Conservation (phyloP, 495 filamentous ascomycete genomes). For the Neurospora sp. region DNA sequence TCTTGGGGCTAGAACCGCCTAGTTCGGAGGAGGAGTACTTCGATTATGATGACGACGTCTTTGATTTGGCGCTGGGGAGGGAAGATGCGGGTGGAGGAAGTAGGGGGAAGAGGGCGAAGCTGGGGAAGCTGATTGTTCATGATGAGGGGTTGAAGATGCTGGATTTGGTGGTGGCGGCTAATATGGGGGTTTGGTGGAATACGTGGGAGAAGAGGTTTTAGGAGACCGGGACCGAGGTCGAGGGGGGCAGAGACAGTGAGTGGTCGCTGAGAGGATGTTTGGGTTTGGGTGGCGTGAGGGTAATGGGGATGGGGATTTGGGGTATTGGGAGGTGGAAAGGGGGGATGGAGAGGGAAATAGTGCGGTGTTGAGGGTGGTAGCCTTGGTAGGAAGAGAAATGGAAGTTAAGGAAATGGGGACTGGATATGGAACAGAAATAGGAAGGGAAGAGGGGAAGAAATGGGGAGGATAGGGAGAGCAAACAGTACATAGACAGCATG, state of each 20-base stretch:
- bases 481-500: background rate
- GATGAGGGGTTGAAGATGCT: constrained; percentile 93
- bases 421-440: too few species aligned
- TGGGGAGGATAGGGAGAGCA: background rate
- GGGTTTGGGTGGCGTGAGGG: background rate
- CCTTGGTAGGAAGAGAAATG: background rate
- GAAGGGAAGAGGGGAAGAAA: too few species aligned
- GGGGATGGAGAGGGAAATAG: background rate
- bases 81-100: constrained; percentile 75
- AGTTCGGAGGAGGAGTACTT: constrained; percentile 8
- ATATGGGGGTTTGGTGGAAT: constrained; percentile 88
- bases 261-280: background rate
- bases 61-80: constrained; percentile 65
- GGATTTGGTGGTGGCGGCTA: constrained; percentile 84
- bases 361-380: background rate
- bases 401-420: too few species aligned
- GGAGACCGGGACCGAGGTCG: background rate
- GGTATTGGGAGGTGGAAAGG: background rate
- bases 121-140: constrained; percentile 86
- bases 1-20: constrained; percentile 15
- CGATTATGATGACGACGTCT: constrained; percentile 12
- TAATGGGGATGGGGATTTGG: background rate
- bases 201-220: constrained; percentile 56
- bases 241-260: too few species aligned
- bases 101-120: constrained; percentile 74